A percentile compares a stretch with the other conserved stretches of the same genome.
Conservation (phyloP, 768 basidiomycete genomes). For the Infundibulicybe gibba region DNA sequence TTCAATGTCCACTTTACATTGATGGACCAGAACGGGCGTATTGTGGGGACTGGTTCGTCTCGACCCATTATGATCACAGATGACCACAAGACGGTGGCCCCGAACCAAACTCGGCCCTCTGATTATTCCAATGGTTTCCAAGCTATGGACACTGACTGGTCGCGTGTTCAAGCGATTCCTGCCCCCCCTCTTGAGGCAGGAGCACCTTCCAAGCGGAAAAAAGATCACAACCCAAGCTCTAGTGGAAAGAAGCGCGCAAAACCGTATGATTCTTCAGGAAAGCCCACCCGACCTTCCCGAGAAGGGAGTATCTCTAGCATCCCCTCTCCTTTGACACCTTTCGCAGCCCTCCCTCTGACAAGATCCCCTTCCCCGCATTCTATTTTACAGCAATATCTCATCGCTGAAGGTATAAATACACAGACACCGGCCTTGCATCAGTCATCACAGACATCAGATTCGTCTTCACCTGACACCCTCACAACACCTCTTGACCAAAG, state of each 20-base stretch:
- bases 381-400: conserved; percentile 23
- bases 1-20: conserved; percentile 90
- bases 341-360: conserved; percentile 38
- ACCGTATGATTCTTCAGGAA: conserved; percentile 59
- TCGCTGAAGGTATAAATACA: conserved; percentile 20
- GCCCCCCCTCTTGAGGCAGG: conserved; percentile 26
- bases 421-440: conserved; percentile 30
- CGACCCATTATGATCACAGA: conserved; percentile 98
- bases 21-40: conserved; percentile 71
- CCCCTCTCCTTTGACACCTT: conserved; percentile 43
- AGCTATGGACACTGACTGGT: conserved; percentile 48
- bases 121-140: conserved; percentile 29
- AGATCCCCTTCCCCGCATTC: conserved; percentile 43
- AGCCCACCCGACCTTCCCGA: conserved; percentile 39
- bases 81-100: conserved; percentile 85
- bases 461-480: conserved; percentile 42
- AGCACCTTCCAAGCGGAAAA: conserved; percentile 49
- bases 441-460: conserved; percentile 38
- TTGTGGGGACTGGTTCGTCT: conserved; percentile 79
- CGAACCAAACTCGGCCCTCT: conserved; percentile 17
- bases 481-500: conserved; percentile 40
- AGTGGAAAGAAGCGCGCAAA: conserved; percentile 59
- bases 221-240: conserved; percentile 27
- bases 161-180: conserved; percentile 25
- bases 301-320: conserved; percentile 54